Conservation (phyloP, 768 basidiomycete species). For the Calocybe cyanea region DNA sequence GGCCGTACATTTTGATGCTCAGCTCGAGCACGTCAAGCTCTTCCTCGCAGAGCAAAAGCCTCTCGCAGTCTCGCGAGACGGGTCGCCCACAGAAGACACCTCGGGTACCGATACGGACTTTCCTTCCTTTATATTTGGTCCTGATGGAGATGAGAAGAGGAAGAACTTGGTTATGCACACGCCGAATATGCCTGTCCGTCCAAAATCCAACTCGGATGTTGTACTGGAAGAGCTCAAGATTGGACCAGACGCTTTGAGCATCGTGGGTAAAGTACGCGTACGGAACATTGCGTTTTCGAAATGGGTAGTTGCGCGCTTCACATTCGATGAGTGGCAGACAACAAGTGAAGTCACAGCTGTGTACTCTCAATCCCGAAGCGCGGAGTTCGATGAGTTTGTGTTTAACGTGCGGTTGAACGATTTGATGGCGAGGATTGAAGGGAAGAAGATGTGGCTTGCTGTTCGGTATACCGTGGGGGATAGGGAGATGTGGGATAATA, state of each 20-base stretch:
- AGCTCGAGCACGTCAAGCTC: slow-evolving; percentile 91
- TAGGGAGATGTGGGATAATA: slow-evolving; percentile 92
- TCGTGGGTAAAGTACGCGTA: slow-evolving; percentile 76
- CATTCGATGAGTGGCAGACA: slow-evolving; percentile 94
- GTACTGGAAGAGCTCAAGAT: slow-evolving; percentile 55
- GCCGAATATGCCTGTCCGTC: slow-evolving; percentile 59
- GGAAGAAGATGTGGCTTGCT: slow-evolving; percentile 78
- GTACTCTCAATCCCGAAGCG: slow-evolving; percentile 48
- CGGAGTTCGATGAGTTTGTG: slow-evolving; percentile 66
- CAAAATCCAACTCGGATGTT: slow-evolving; percentile 39
- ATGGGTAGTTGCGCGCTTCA: slow-evolving; percentile 85
- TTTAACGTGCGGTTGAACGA: slow-evolving; percentile 80
- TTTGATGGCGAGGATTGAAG: slow-evolving; percentile 70
- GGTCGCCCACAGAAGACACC: slow-evolving; percentile 81
- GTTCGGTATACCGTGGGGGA: slow-evolving; percentile 69
- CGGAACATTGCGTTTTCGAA: slow-evolving; percentile 87
- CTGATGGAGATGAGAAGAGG: slow-evolving; percentile 23
- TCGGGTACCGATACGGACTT: slow-evolving; percentile 79
- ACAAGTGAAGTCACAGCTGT: slow-evolving; percentile 87
- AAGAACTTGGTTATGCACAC: slow-evolving; percentile 55
- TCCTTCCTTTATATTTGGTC: slow-evolving; percentile 62
- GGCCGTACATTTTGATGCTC: slow-evolving; percentile 88
- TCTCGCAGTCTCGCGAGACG: slow-evolving; percentile 86
- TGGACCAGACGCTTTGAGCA: slow-evolving; percentile 43
- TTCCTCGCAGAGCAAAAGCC: slow-evolving; percentile 96